Base-by-base conservation (phyloP, 208 protist genomes). In the Zelonia costaricensis region DNA sequence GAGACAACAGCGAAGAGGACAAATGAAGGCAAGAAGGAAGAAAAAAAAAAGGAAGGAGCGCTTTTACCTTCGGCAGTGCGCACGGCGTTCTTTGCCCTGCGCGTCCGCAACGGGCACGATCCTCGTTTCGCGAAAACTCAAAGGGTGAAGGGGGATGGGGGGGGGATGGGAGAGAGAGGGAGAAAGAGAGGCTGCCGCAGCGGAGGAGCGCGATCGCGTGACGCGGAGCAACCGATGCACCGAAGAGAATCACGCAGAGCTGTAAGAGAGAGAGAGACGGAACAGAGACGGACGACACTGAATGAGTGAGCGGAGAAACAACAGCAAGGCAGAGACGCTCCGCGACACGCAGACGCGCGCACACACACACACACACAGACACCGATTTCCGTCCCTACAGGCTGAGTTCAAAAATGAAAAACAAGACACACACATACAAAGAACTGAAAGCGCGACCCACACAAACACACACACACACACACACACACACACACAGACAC, bases 301-400 rank as follows among this genome's bases (percentile, higher is more conserved):
- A n/a, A n/a, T n/a, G n/a, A n/a, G n/a, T n/a, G n/a, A n/a, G n/a
- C n/a, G n/a, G n/a, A n/a, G n/a, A 52, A 52, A 3, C 31, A 36
- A 35, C 28, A 40, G 16, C 16, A 56, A 46, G 3, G 36, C 39
- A 22, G 10, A 33, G 22, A 4, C 3, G 15, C n/a, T n/a, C n/a
- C n/a, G n/a, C n/a, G 18, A 68, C 43, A 55, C 31, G 31, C 39
- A 49, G n/a, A 33, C 55, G 18, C 39, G 54, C 27, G 44, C 20
- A 54, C 20, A 64, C 23, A 53, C 28, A 64, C 28, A 64, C 43
- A 64, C 45, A 52, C 40, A 68, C 33, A 68, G 1, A 49, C 28
- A 52, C 28, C 9, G 30, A 52, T 49, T 36, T 62, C 51, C 20
- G 39, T 60, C 20, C 18, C 20, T 47, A 31, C 28, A 25, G 36